Base-by-base conservation (phyloP, 1,284 basidiomycete species). In the Trichosporon faecale region DNA sequence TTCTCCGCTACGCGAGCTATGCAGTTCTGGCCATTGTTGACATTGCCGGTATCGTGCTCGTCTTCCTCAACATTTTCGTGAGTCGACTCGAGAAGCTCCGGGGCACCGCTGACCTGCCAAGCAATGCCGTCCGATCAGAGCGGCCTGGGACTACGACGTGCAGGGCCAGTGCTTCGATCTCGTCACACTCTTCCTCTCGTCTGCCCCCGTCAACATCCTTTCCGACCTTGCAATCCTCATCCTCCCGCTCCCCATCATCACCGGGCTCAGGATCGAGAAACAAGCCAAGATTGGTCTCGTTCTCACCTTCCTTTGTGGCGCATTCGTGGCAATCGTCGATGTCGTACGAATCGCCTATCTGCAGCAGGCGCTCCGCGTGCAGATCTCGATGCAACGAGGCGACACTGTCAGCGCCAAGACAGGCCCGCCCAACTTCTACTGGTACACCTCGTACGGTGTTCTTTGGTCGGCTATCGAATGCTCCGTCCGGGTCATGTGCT, bases 381-480 rank as follows among this genome's bases (percentile, higher is more conserved):
- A 73, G 16, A 63, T 74, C 8, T 52, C 49, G 11, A 21, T 52
- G 21, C 49, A 33, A 65, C 37, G n/a, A 55, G 18, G 71, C 37
- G 66, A 66, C 44, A 65, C 67, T 31, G 68, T 73, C 68, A 65
- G 37, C 37, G 73, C 70, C 5, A 37, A 55, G 3, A 46, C 65
- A n/a, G 70, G 72, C 9, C 75, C 77, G 0, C 65, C 71, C n/a
- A 77, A 82, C 65, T 80, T 79, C 70, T 76, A 72, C 66, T 84
- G 78, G 73, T 72, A 79, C 65, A 76, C 76, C 31, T 78, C 77
- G 60, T 80, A 79, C 66, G 76, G 78, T 6, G 73, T 80, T 65
- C 80, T 83, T 79, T 84, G 81, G 81, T 80, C 81, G 3, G 74
- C 76, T 1, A 78, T 84, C 60, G 82, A 83, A 69, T 78, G 81